Base-by-base conservation (phyloP, 1,284 basidiomycete species). In the Ganoderma lingzhi region DNA sequence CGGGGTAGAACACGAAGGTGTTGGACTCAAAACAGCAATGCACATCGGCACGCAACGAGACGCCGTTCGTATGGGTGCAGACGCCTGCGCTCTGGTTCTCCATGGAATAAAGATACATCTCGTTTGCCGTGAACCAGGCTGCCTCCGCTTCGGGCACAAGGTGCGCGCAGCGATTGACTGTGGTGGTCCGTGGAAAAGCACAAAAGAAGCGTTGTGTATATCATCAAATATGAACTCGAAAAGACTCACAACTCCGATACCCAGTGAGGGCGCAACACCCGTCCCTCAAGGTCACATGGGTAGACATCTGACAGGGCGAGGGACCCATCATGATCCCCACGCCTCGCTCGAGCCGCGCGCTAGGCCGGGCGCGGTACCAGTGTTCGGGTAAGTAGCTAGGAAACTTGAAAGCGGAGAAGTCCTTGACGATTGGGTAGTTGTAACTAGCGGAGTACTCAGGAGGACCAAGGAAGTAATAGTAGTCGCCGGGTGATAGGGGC, bases 381-480 rank as follows among this genome's bases (percentile, higher is more conserved):
- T 56, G 30, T 5, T 15, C 6, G 6, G 32, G 55, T 2, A 56
- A 3, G 4, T 15, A 32, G 0, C 8, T 19, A 19, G 55, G 55
- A 19, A 56, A 56, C 28, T 19, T 35, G 17, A 32, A 56, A 8
- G 55, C 55, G 15, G 30, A 35, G 30, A 56, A 56, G 3, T 35
- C 6, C 17, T 32, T 35, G 15, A 56, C 55, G 19, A 56, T 35
- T 3, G 30, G 55, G 32, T 56, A 56, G 48, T 53, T 14, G 48
- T 23, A 53, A 56, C 35, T 56, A 6, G 55, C 32, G 17, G 55
- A 6, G 15, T 17, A 17, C 1, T 56, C 17, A 19, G 55, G 32
- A 35, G 55, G 55, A n/a, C 55, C 32, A 28, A 56, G 55, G 55
- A 56, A 32, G 15, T 56, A 56, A 19, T 56, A 56, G 55, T 56